These are phyloP conservation scores for Trebouxiophyceae sp. DNA, from an alignment of 163 green algal genomes.

Conservation along the genomic window DNA sequence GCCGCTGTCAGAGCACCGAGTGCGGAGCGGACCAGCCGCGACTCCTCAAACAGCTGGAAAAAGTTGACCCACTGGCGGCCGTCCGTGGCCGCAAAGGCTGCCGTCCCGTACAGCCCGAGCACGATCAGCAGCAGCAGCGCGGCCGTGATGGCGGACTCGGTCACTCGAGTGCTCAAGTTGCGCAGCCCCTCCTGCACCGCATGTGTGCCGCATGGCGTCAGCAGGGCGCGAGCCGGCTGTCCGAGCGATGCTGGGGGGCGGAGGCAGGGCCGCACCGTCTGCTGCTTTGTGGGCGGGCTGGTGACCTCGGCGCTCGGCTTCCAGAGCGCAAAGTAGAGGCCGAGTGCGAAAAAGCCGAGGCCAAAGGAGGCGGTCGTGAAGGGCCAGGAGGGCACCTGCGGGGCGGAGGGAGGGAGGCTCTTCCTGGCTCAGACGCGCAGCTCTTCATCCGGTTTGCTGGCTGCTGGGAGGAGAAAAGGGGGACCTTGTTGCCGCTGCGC, in stretches of 20 bases:
- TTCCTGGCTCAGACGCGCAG: no score
- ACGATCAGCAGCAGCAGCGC: constrained; percentile 24
- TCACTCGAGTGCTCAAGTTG: constrained; percentile 45
- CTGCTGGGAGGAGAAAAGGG: neutral
- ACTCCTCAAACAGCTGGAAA: constrained; percentile 64
- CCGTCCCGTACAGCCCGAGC: neutral
- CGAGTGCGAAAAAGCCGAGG: constrained; percentile 72
- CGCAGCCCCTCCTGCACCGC: constrained; percentile 31
- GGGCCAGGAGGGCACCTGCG: constrained; percentile 77
- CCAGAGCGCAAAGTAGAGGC: constrained; percentile 78
- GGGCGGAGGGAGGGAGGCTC: no score
- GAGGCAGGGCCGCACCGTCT: constrained; percentile 5
- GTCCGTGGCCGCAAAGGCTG: neutral
- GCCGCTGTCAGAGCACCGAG: no score
- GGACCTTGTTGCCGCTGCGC: constrained; percentile 55
- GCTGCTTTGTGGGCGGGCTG: neutral
- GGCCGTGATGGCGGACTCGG: constrained; percentile 51
- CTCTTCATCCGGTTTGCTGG: neutral
- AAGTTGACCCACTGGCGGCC: constrained; percentile 44
- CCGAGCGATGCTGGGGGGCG: no score
- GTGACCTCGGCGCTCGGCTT: constrained; percentile 6
- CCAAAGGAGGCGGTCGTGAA: constrained; percentile 69
- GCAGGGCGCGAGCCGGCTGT: no score
- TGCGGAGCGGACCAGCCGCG: constrained; percentile 58
- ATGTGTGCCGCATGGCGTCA: no score